A percentile compares a stretch with the other conserved stretches of the same genome.
Evolutionary conservation across 768 basidiomycete species (phyloP).

Genomic region (Lactarius sanguifluus): DNA sequence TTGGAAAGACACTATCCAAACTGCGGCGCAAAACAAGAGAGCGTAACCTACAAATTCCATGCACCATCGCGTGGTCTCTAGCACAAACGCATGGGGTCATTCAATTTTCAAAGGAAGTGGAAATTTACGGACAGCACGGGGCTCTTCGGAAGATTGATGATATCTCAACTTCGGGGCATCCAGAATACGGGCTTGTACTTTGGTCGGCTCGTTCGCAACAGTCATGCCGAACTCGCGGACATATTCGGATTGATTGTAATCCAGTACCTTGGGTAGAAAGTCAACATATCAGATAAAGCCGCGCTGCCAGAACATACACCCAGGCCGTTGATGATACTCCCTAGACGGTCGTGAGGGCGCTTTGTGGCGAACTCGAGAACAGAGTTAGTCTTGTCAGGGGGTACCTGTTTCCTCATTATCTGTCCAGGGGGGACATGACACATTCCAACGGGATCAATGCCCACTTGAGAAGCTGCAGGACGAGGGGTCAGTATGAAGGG

Average conservation of each 20-base stretch:
- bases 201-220: slow-evolving; percentile 55
- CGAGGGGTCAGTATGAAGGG: neutral
- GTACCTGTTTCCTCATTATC: slow-evolving; percentile 70
- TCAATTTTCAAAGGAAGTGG: slow-evolving; percentile 4
- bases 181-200: slow-evolving; percentile 61
- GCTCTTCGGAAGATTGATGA: slow-evolving; percentile 54
- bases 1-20: slow-evolving; percentile 5
- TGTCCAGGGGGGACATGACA: slow-evolving; percentile 65
- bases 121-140: slow-evolving; percentile 51
- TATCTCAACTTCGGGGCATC: slow-evolving; percentile 66
- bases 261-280: slow-evolving; percentile 46
- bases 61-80: slow-evolving; percentile 64
- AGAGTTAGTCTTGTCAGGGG: slow-evolving; percentile 60
- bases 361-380: slow-evolving; percentile 69
- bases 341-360: slow-evolving; percentile 56
- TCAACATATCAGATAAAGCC: slow-evolving; percentile 2
- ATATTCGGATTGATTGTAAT: slow-evolving; percentile 49
- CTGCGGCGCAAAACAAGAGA: too few relatives aligned
- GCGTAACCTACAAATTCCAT: slow-evolving; percentile 68
- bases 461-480: slow-evolving; percentile 56
- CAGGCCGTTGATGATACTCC: slow-evolving; percentile 54
- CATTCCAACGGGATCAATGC: slow-evolving; percentile 68
- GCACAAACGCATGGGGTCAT: slow-evolving; percentile 5
- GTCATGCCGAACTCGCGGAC: slow-evolving; percentile 67
- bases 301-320: slow-evolving; percentile 38